phyloP scores from a whole-genome alignment of 1,284 basidiomycete genomes.

The Microbotryomycetes sp. region DNA sequence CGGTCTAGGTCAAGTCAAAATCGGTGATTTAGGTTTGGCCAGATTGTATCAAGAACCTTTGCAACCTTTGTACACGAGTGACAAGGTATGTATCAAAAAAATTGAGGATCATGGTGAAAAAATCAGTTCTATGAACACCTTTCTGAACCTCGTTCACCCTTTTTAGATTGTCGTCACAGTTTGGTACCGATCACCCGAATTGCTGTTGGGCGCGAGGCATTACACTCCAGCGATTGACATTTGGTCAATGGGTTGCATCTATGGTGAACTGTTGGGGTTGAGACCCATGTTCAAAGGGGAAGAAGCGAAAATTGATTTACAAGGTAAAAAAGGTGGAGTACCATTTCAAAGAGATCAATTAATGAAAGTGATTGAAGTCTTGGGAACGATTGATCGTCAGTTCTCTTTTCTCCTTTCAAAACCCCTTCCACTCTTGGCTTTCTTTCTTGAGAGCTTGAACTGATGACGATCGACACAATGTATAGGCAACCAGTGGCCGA shows the following conservation, averaged over 20 bases:
- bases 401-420: constrained; percentile 17
- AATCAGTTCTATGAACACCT: not conserved
- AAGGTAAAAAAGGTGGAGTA: constrained; percentile 51
- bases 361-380: constrained; percentile 86
- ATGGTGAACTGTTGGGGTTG: constrained; percentile 87
- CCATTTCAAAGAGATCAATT: constrained; percentile 94
- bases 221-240: constrained; percentile 93
- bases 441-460: not conserved
- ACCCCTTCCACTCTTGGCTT: too few relatives aligned
- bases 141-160: not conserved
- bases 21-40: constrained; percentile 92
- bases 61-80: constrained; percentile 67
- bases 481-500: constrained; percentile 77
- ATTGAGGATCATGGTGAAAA: not conserved
- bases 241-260: constrained; percentile 95
- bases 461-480: not conserved
- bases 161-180: constrained; percentile 81
- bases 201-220: constrained; percentile 89
- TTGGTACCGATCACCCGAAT: constrained; percentile 96
- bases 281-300: constrained; percentile 98
- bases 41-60: constrained; percentile 77
- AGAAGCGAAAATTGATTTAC: constrained; percentile 87
- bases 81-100: constrained; percentile 55
- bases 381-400: constrained; percentile 79
- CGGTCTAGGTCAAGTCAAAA: constrained; percentile 83